phyloP scores from a whole-genome alignment of 441 rosid genomes.

The Omphalea diandra region DNA sequence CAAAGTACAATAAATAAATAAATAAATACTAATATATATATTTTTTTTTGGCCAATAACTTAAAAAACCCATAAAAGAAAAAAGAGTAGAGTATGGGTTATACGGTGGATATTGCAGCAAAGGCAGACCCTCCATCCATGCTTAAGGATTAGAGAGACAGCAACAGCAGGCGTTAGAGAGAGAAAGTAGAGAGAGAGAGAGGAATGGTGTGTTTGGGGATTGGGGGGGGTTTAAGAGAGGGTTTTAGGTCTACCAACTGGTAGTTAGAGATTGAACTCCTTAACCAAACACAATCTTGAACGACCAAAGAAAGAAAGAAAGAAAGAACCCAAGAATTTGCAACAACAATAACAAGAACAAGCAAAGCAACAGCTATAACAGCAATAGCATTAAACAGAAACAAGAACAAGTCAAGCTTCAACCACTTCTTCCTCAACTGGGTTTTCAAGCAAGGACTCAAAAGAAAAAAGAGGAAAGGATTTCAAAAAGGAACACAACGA shows the following conservation, averaged over 20 bases:
- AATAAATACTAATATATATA: background rate
- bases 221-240: slow-evolving; percentile 59
- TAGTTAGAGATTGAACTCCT: slow-evolving; percentile 74
- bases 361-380: slow-evolving; percentile 23
- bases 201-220: slow-evolving; percentile 20
- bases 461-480: slow-evolving; percentile 22
- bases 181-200: slow-evolving; percentile 27
- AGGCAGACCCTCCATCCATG: slow-evolving; percentile 47
- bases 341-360: slow-evolving; percentile 29
- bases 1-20: slow-evolving; percentile 4
- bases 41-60: background rate
- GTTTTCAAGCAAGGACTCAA: slow-evolving; percentile 36
- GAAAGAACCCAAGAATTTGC: slow-evolving; percentile 7
- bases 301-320: slow-evolving; percentile 25
- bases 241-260: slow-evolving; percentile 98
- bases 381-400: slow-evolving; percentile 23
- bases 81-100: slow-evolving; percentile 35
- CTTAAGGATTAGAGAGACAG: slow-evolving; percentile 48
- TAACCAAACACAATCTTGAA: slow-evolving; percentile 55
- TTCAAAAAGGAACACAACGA: slow-evolving; percentile 16
- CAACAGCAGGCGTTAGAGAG: slow-evolving; percentile 23
- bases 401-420: slow-evolving; percentile 40
- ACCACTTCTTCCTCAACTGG: slow-evolving; percentile 34
- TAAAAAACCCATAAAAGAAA: slow-evolving; percentile 10
- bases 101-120: slow-evolving; percentile 62